Base-by-base conservation (phyloP, 768 basidiomycete species). In the Saitozyma sp. region DNA sequence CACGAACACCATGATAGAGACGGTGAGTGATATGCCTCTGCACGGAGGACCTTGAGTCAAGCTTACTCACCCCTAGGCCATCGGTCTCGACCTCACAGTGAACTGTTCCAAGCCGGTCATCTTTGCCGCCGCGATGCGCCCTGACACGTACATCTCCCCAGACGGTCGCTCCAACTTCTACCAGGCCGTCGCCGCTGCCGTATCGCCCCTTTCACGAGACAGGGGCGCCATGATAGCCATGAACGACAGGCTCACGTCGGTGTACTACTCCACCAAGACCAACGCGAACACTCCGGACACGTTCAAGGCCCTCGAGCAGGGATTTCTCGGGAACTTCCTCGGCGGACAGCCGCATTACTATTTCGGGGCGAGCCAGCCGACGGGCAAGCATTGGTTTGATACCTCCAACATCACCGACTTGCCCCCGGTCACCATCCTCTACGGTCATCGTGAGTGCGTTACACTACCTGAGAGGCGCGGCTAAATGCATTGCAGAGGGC, bases 311-410 rank as follows among this genome's bases (percentile, higher is more conserved):
- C 45, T 64, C 16, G 77, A 79, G 57, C 75, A 73, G 42, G 79
- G 79, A 14, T 76, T 70, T 63, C 49, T 78, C 42, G 79, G 77
- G 17, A 60, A 59, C 9, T 69, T 78, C 45, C 53, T 71, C 50
- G 61, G 54, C 8, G 63, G 56, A 48, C 59, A 68, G 48, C 68
- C 65, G 13, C 67, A 70, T 59, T 75, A 64, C 62, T 77, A 68
- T 54, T 68, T 70, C 62, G 68, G 70, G 13, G 54, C 76, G 2
- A 55, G 57, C 0, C 42, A 64, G 49, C 76, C 78, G 0, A 70
- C 62, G 3, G 71, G 69, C 66, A 78, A 77, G 62, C 59, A 63
- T 37, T 57, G 94, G n/a, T 74, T 71, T 40, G 69, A 74, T 56
- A 38, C 69, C 46, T 42, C 56, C 42, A 50, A 40, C 14, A 54